phyloP scores from a whole-genome alignment of 208 protist genomes.

The Acanthamoeba castellanii region DNA sequence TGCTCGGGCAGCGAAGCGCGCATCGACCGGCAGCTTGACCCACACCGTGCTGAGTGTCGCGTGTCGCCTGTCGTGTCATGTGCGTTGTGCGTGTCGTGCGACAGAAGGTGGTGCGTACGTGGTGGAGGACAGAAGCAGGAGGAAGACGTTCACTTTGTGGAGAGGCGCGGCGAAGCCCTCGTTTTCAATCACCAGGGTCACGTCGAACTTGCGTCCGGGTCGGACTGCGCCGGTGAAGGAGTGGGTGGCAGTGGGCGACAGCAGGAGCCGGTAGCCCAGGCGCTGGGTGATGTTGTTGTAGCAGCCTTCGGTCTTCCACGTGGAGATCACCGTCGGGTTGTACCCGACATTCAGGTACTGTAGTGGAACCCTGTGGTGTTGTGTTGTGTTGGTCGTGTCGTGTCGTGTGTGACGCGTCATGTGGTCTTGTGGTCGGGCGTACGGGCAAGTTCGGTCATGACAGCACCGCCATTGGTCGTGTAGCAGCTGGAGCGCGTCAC shows the following conservation, averaged over 20 bases:
- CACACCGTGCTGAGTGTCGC: background rate
- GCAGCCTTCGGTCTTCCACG: background rate
- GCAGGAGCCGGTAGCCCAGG: background rate
- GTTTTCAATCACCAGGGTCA: conserved; percentile 5
- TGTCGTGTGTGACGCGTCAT: too few species aligned
- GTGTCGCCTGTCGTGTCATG: background rate
- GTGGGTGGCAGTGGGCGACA: background rate
- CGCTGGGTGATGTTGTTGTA: background rate
- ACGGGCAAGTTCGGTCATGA: conserved; percentile 3
- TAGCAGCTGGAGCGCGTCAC: background rate
- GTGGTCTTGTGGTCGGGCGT: too few species aligned
- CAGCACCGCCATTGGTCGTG: background rate
- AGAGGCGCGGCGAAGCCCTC: background rate
- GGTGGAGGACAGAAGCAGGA: background rate
- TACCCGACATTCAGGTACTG: background rate
- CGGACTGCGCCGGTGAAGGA: background rate
- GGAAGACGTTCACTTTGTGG: background rate
- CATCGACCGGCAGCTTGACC: background rate
- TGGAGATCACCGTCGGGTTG: background rate
- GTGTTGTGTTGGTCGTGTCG: background rate
- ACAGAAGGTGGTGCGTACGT: background rate
- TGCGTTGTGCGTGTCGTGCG: background rate
- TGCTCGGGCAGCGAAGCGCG: background rate
- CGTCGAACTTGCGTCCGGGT: background rate
- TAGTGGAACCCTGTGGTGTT: background rate